Conservation (phyloP, 2,329 filamentous ascomycete genomes). For the Xylariales sp. region DNA sequence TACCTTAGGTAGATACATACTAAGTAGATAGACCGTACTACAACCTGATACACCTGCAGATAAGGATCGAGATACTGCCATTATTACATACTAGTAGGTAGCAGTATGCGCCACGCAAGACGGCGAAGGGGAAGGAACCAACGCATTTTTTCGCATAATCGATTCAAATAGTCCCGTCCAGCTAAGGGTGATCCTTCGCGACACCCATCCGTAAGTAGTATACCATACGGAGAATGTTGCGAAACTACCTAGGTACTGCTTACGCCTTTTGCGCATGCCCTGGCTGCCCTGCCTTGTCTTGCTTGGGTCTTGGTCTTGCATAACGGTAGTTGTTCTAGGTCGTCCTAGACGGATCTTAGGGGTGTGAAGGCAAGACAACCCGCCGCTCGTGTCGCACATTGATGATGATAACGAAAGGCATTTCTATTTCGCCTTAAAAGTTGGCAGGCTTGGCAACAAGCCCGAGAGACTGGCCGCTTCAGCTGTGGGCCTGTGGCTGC, state of each 20-base stretch:
- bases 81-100: constrained; percentile 3
- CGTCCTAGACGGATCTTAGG: neutral
- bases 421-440: constrained; percentile 12
- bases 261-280: neutral
- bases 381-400: constrained; percentile 29
- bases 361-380: constrained; percentile 1
- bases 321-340: constrained; percentile 22
- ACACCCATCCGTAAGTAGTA: neutral
- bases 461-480: constrained; percentile 32
- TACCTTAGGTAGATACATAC: no score
- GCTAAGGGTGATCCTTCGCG: neutral
- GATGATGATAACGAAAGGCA: constrained; percentile 26
- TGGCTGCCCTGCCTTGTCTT: neutral
- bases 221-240: neutral
- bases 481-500: constrained; percentile 26
- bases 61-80: constrained; percentile 24
- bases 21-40: neutral
- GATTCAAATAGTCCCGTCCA: neutral
- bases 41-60: constrained; percentile 12
- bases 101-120: constrained; percentile 24
- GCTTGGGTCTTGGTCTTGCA: constrained; percentile 1
- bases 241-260: neutral
- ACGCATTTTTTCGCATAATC: constrained; percentile 8
- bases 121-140: neutral
- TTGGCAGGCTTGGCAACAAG: constrained; percentile 38